Base-by-base conservation (phyloP, 176 grass and related monocot genomes). In the Raddia guianensis region DNA sequence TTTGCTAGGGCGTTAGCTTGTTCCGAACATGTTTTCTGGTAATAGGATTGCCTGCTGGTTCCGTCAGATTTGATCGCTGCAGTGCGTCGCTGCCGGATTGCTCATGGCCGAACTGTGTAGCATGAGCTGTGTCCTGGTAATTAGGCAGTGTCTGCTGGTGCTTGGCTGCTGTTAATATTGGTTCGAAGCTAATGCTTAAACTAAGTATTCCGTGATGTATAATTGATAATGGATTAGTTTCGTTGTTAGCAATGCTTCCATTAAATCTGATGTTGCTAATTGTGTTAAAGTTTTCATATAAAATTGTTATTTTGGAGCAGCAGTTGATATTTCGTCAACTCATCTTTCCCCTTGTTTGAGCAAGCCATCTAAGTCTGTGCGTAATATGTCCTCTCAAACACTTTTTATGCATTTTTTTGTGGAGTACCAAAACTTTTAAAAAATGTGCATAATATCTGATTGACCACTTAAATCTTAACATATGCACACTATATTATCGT, bases 291-390 rank as follows among this genome's bases (percentile, higher is more conserved):
- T 62, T 68, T 33, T 45, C 9, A 9, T 8, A 21, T 2, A 2
- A 7, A 57, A 42, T 59, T 74, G 46, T 78, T 65, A 13, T 33
- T 60, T 51, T 78, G 34, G 74, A 50, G n/a, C 11, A 49, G 33
- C 21, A 73, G 4, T 15, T 49, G 69, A 62, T 45, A 66, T 18
- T 77, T 61, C 27, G 27, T 27, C 12, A 43, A 49, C 6, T 53
- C 7, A 4, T 53, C 7, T 62, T 27, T 74, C 16, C 35, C 18
- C 54, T 12, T 3, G 70, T 21, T 40, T 77, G 56, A 77, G 51
- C 60, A 80, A 14, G 12, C 0, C 49, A 45, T 66, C 3, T 34
- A 53, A 21, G 45, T 82, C 7, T 53, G 19, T 51, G 13, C 15
- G 66, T 43, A 14, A 2, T 14, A 10, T 57, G n/a, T 75, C 52